Percentiles rank a stretch among this genome's conserved stretches.
These are phyloP conservation scores for Ogataea ramenticola DNA, from an alignment of 805 yeast species.

Conservation along the genomic window DNA sequence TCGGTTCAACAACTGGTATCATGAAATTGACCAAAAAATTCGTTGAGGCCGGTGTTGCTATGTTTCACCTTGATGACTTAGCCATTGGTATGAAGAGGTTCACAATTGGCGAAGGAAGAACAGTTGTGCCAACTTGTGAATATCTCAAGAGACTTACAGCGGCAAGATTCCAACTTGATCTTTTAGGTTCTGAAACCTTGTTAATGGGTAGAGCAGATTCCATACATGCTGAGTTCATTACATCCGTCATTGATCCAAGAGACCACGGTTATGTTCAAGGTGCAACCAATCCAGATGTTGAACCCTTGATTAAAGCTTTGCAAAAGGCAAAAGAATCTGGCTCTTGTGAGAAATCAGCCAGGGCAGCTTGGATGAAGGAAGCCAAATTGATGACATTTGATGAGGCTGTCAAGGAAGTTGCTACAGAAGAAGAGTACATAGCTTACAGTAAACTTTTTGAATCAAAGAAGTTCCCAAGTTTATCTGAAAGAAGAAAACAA, in stretches of 20 bases:
- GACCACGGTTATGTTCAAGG: conserved; percentile 56
- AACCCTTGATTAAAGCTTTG: conserved; percentile 39
- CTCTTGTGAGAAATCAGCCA: conserved; percentile 22
- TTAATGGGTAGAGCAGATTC: conserved; percentile 59
- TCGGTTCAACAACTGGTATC: conserved; percentile 54
- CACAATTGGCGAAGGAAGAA: conserved; percentile 58
- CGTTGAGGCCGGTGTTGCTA: conserved; percentile 61
- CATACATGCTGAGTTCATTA: conserved; percentile 43
- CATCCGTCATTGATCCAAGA: conserved; percentile 45
- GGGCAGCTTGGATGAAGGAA: conserved; percentile 39
- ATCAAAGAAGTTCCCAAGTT: conserved; percentile 10
- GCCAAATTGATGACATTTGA: conserved; percentile 40
- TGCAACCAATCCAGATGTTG: conserved; percentile 26
- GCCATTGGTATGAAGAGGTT: conserved; percentile 60
- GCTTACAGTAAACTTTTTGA: conserved; percentile 8
- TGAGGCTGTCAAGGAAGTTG: conserved; percentile 38
- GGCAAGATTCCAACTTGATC: conserved; percentile 56
- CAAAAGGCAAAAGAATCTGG: conserved; percentile 34
- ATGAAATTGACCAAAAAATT: conserved; percentile 58
- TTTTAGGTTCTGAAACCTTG: conserved; percentile 52
- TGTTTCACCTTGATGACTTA: conserved; percentile 57
- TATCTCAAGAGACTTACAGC: conserved; percentile 51
- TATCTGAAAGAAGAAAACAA: conserved; percentile 14
- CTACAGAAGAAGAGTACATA: conserved; percentile 16
- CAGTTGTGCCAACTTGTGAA: conserved; percentile 52